Conservation (phyloP, 78 protist genomes). For the Goniomonas avonlea region DNA sequence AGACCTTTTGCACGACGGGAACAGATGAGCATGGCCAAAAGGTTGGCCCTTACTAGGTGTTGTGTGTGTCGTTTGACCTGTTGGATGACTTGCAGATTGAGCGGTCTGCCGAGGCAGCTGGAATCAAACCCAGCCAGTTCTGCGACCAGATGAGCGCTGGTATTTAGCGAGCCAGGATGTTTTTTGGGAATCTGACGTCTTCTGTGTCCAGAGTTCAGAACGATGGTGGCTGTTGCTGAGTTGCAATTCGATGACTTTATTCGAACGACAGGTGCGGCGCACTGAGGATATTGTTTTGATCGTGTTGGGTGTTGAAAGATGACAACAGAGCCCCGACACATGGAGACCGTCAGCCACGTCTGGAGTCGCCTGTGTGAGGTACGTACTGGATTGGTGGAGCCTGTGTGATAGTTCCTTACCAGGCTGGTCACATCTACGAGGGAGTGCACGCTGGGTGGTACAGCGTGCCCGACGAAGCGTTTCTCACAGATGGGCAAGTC, state of each 20-base stretch:
- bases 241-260: constrained; percentile 62
- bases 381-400: too few relatives aligned
- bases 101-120: constrained; percentile 60
- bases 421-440: constrained; percentile 64
- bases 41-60: too few relatives aligned
- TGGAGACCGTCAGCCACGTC: constrained; percentile 19
- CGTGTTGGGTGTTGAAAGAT: too few relatives aligned
- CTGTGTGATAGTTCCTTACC: too few relatives aligned
- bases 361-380: constrained; percentile 60
- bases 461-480: constrained; percentile 76
- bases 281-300: too few relatives aligned
- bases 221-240: too few relatives aligned
- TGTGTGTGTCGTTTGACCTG: too few relatives aligned
- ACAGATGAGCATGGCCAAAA: constrained; percentile 89
- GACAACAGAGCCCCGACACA: constrained; percentile 49
- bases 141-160: too few relatives aligned
- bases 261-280: constrained; percentile 72
- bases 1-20: constrained; percentile 76
- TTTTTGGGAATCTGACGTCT: too few relatives aligned
- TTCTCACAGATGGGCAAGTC: constrained; percentile 50
- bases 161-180: too few relatives aligned
- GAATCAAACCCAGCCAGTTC: constrained; percentile 46
- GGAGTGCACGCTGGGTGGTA: constrained; percentile 85
- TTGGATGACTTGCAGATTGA: too few relatives aligned
- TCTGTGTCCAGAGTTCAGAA: too few relatives aligned